Percentiles rank a stretch among this genome's conserved stretches.
phyloP scores from a whole-genome alignment of 176 grass and related monocot species.

The Oryza meridionalis region DNA sequence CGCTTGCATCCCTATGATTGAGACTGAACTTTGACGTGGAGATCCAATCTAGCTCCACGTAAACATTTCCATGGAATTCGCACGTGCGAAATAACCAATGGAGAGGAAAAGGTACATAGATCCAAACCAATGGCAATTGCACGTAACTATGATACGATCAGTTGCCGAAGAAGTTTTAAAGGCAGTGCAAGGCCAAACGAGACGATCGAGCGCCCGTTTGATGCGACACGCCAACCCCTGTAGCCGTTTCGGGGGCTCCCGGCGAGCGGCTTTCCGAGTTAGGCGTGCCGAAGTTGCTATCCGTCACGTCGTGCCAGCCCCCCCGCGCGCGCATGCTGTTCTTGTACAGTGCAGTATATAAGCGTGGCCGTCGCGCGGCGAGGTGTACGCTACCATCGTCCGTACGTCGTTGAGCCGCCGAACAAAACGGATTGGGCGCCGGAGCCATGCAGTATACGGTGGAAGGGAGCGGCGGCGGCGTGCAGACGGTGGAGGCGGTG shows the following conservation, averaged over 20 bases:
- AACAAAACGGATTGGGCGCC: too few species aligned
- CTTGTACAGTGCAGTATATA: background rate
- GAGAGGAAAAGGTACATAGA: too few species aligned
- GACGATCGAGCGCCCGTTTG: background rate
- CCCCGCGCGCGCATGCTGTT: background rate
- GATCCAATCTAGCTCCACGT: too few species aligned
- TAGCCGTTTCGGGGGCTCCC: conserved; percentile 16
- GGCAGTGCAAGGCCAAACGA: background rate
- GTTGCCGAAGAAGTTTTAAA: background rate
- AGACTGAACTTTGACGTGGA: too few species aligned
- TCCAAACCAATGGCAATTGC: background rate
- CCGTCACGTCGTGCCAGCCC: background rate
- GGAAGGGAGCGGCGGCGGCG: background rate
- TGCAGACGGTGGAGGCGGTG: conserved; percentile 14
- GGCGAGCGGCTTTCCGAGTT: conserved; percentile 31
- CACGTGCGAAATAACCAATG: background rate
- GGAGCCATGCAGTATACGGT: conserved; percentile 24
- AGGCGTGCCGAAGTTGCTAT: conserved; percentile 35
- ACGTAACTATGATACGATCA: background rate
- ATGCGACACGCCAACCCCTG: background rate
- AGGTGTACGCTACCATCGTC: background rate
- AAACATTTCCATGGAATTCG: too few species aligned
- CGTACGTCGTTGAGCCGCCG: too few species aligned
- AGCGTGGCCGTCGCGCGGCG: background rate
- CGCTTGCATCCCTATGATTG: too few species aligned